Evolutionary conservation across 75 land plant genomes (phyloP).

Genomic region (Isoetes taiwanensis): DNA sequence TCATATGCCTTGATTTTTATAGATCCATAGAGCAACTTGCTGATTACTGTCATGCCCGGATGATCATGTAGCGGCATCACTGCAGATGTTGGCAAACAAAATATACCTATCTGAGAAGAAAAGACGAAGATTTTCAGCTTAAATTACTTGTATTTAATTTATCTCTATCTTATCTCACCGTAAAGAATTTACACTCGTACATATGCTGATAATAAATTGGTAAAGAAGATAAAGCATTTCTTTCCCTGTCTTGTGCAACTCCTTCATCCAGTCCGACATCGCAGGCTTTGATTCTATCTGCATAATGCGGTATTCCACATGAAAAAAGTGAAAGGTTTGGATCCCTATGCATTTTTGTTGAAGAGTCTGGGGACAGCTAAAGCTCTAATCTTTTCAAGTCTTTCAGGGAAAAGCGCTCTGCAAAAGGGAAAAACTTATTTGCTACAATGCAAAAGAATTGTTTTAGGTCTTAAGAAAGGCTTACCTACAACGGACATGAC

Average conservation of each 20-base stretch:
- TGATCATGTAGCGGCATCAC: constrained; percentile 66
- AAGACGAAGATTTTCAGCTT: not conserved
- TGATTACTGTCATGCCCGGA: constrained; percentile 63
- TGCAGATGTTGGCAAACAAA: constrained; percentile 38
- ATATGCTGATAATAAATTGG: constrained; percentile 7
- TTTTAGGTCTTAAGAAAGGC: too few relatives aligned
- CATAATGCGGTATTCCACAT: not conserved
- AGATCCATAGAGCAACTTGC: constrained; percentile 43
- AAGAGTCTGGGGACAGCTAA: too few relatives aligned
- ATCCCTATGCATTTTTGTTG: too few relatives aligned
- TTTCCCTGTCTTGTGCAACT: constrained; percentile 16
- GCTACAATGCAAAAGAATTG: too few relatives aligned
- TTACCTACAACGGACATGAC: constrained; percentile 20
- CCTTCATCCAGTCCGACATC: constrained; percentile 38
- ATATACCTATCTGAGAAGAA: constrained; percentile 33
- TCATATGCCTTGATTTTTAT: constrained; percentile 62
- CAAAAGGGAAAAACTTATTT: too few relatives aligned
- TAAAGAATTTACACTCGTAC: constrained; percentile 16
- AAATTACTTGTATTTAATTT: not conserved
- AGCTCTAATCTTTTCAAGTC: too few relatives aligned
- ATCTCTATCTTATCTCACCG: not conserved
- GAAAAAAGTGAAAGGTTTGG: too few relatives aligned
- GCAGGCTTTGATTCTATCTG: constrained; percentile 38
- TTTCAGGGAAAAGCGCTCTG: too few relatives aligned
- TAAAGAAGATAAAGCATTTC: not conserved